phyloP scores from a whole-genome alignment of 305 asterid genomes.

The Fraxinus sp. region DNA sequence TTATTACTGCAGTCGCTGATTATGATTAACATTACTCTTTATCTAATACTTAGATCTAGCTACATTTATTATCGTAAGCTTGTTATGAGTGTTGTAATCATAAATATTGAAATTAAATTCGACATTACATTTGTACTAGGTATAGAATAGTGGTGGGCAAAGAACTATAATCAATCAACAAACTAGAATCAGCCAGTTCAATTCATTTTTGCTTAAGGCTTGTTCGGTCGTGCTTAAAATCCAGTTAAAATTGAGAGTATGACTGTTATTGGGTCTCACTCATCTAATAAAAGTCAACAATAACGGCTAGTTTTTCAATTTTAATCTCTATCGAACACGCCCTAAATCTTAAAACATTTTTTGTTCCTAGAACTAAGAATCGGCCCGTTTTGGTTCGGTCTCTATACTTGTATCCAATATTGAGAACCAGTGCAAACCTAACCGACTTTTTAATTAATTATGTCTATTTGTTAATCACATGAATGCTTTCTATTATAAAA shows the following conservation, averaged over 20 bases:
- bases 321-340: too few species aligned
- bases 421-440: background rate
- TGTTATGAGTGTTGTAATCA: background rate
- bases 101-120: too few species aligned
- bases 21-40: too few species aligned
- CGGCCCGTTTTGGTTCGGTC: background rate
- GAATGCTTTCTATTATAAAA: background rate
- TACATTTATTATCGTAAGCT: background rate
- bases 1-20: too few species aligned
- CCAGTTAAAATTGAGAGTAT: too few species aligned
- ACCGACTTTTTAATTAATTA: background rate
- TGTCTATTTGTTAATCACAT: too few species aligned
- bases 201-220: background rate
- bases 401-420: background rate
- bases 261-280: too few species aligned
- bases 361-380: background rate
- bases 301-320: too few species aligned
- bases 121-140: too few species aligned
- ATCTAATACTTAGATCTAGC: background rate
- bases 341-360: too few species aligned
- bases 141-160: background rate
- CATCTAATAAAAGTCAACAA: too few species aligned
- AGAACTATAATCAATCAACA: background rate
- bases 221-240: too few species aligned
- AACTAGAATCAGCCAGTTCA: background rate